Evolutionary conservation across 2,329 filamentous ascomycete genomes (phyloP).

Genomic region (Aspergillus costaricaensis): DNA sequence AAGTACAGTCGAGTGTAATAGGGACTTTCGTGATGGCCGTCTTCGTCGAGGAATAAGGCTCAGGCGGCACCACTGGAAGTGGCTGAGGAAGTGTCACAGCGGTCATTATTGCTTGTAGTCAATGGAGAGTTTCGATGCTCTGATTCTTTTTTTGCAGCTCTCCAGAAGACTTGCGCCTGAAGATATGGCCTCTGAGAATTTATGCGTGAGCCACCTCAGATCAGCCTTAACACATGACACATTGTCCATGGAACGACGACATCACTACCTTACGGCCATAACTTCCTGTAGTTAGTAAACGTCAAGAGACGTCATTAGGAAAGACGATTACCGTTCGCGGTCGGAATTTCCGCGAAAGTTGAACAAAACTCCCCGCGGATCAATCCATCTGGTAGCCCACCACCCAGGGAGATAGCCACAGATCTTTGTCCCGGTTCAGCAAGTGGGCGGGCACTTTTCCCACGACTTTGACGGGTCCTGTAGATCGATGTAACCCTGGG

Average conservation of each 20-base stretch:
- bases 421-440: no score
- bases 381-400: background rate
- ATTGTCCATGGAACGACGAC: background rate
- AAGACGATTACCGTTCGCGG: background rate
- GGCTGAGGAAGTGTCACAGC: background rate
- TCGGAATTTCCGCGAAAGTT: background rate
- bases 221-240: background rate
- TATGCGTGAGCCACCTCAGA: background rate
- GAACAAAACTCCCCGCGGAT: background rate
- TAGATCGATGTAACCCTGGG: background rate
- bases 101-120: background rate
- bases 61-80: background rate
- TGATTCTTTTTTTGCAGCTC: background rate
- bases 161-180: background rate
- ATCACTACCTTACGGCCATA: background rate
- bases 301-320: constrained; percentile 2
- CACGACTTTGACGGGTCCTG: no score
- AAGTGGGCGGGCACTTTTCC: background rate
- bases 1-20: constrained; percentile 5
- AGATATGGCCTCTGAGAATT: no score
- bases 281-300: background rate
- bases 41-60: background rate
- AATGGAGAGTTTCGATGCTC: background rate
- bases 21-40: background rate
- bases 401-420: background rate